A percentile compares a stretch with the other conserved stretches of the same genome.
phyloP scores from a whole-genome alignment of 2,329 filamentous ascomycete species.

The Dactylellina drechsleri region DNA sequence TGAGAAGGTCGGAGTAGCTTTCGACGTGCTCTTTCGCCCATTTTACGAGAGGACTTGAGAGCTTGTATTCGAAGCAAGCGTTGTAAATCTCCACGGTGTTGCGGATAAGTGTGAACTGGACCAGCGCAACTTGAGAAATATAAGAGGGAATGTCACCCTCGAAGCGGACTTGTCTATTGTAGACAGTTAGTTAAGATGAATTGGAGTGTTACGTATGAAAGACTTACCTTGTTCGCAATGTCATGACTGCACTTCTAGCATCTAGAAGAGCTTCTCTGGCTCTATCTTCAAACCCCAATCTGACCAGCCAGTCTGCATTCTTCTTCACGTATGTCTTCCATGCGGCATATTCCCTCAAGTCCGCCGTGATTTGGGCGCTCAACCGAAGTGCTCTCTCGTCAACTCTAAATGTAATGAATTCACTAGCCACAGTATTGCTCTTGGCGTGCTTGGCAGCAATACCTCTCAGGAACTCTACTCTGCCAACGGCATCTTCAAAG shows the following conservation, averaged over 20 bases:
- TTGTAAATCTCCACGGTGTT: slow-evolving; percentile 94
- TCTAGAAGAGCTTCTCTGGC: slow-evolving; percentile 87
- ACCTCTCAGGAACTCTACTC: slow-evolving; percentile 84
- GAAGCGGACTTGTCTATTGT: slow-evolving; percentile 84
- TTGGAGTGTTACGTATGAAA: neutral
- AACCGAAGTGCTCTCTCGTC: slow-evolving; percentile 83
- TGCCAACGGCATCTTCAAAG: slow-evolving; percentile 83
- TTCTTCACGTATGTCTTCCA: slow-evolving; percentile 80
- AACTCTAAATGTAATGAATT: slow-evolving; percentile 90
- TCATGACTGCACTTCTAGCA: slow-evolving; percentile 79
- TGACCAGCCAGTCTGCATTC: slow-evolving; percentile 83
- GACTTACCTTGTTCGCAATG: slow-evolving; percentile 80
- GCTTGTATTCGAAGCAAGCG: slow-evolving; percentile 81
- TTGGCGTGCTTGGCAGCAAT: slow-evolving; percentile 79
- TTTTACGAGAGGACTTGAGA: slow-evolving; percentile 94
- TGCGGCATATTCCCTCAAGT: slow-evolving; percentile 80
- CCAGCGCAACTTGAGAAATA: slow-evolving; percentile 93
- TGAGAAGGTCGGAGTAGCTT: slow-evolving; percentile 84
- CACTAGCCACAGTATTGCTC: slow-evolving; percentile 85
- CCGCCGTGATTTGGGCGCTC: slow-evolving; percentile 78
- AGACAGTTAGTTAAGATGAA: slow-evolving; percentile 9
- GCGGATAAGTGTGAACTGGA: slow-evolving; percentile 92
- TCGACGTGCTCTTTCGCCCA: slow-evolving; percentile 98
- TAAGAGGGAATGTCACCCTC: slow-evolving; percentile 92
- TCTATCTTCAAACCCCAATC: slow-evolving; percentile 88